phyloP scores from a whole-genome alignment of 306 rosid species.

The Cicer pinnatifidum region DNA sequence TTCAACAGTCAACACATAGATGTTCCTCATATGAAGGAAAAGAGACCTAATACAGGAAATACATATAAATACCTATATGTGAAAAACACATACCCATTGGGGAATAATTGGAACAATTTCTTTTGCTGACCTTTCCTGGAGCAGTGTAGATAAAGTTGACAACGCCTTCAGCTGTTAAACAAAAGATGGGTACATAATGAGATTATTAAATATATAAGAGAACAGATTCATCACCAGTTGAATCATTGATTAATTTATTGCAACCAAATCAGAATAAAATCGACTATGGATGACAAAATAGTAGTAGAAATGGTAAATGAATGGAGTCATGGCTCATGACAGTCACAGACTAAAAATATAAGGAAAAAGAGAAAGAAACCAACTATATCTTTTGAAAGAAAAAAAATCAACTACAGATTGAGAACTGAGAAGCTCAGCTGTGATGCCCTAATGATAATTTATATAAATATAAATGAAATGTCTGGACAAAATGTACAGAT shows the following conservation, averaged over 20 bases:
- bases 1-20: conserved; percentile 14
- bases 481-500: not conserved
- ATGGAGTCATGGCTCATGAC: not conserved
- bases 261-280: conserved; percentile 32
- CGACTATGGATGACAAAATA: conserved; percentile 20
- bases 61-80: not conserved
- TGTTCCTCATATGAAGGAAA: conserved; percentile 9
- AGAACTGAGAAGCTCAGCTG: conserved; percentile 15
- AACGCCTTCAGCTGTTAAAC: conserved; percentile 83
- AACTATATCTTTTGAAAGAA: not conserved
- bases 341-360: conserved; percentile 24
- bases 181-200: conserved; percentile 29
- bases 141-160: conserved; percentile 67
- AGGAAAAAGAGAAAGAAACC: conserved; percentile 17
- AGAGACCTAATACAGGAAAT: conserved; percentile 28
- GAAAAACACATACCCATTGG: conserved; percentile 74
- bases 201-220: conserved; percentile 36
- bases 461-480: conserved; percentile 17
- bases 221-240: not conserved
- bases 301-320: conserved; percentile 27
- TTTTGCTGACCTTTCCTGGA: conserved; percentile 73
- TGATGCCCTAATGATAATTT: conserved; percentile 24
- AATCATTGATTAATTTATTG: conserved; percentile 30
- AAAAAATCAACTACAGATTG: conserved; percentile 4
- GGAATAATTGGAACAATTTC: conserved; percentile 74